phyloP scores from a whole-genome alignment of 192 early-diverging fungal species.

The Coemansia aciculifera region DNA sequence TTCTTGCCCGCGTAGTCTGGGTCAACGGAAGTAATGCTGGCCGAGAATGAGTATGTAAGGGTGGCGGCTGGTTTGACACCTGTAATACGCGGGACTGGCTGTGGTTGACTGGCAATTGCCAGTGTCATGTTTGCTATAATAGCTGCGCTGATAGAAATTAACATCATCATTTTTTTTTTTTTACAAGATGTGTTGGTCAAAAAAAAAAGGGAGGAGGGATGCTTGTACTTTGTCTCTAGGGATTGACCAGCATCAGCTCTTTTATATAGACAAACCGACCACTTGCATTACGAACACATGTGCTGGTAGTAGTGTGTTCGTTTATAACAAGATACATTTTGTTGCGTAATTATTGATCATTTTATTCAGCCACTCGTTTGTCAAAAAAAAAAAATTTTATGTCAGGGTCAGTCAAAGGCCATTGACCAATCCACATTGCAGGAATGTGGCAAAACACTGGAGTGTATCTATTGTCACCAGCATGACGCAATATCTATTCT shows the following conservation, averaged over 20 bases:
- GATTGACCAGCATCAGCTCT: neutral
- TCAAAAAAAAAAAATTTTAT: neutral
- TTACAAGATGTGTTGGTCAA: neutral
- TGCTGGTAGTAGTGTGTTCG: neutral
- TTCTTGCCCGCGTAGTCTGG: slow-evolving; percentile 28
- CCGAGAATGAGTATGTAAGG: slow-evolving; percentile 13
- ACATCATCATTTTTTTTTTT: neutral
- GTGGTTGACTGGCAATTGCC: neutral
- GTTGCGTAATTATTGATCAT: neutral
- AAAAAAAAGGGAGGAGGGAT: neutral
- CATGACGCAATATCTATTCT: neutral
- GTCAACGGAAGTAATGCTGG: slow-evolving; percentile 29
- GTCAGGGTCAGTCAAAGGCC: neutral
- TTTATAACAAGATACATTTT: too few species aligned
- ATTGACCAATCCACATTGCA: neutral
- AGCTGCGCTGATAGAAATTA: neutral
- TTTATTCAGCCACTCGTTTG: neutral
- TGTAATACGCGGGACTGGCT: neutral
- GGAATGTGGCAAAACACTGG: neutral
- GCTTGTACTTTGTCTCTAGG: neutral
- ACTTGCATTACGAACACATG: neutral
- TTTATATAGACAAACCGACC: neutral
- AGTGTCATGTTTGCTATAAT: neutral
- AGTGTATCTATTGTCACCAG: neutral
- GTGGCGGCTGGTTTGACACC: neutral